phyloP scores from a whole-genome alignment of 2,329 filamentous ascomycete species.

The Colletotrichum sp. region DNA sequence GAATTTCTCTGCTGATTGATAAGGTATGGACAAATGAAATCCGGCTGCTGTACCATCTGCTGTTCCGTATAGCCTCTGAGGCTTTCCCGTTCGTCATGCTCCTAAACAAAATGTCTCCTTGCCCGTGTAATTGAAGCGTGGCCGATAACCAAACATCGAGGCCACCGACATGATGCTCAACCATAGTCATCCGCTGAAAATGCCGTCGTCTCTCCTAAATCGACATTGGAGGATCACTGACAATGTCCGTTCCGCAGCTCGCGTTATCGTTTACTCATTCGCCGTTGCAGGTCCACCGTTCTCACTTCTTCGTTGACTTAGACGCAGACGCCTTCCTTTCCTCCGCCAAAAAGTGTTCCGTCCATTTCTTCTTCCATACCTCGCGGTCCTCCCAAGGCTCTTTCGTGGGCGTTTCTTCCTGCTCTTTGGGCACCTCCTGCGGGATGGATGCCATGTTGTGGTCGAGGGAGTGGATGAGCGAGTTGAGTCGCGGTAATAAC shows the following conservation, averaged over 20 bases:
- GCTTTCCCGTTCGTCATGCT: neutral
- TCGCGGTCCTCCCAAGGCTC: conserved; percentile 20
- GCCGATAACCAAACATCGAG: neutral
- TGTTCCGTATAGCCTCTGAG: neutral
- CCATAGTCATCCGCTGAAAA: neutral
- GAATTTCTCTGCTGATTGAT: neutral
- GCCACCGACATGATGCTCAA: neutral
- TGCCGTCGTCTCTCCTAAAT: neutral
- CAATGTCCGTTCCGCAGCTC: neutral
- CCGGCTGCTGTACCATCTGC: neutral
- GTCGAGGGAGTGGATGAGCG: conserved; percentile 18
- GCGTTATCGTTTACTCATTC: neutral
- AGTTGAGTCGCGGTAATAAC: conserved; percentile 15
- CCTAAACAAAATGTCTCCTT: neutral
- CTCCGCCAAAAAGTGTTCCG: conserved; percentile 10
- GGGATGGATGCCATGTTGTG: conserved; percentile 21
- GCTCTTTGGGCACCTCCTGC: conserved; percentile 13
- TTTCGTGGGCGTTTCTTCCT: conserved; percentile 12
- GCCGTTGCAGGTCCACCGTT: neutral
- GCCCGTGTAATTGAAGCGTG: neutral
- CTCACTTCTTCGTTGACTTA: conserved; percentile 9
- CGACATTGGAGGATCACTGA: neutral
- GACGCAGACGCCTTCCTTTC: conserved; percentile 10
- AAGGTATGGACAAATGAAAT: neutral
- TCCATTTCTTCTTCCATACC: conserved; percentile 20